Conservation (phyloP, 1,139 yeast species). For the Suhomyces chickasaworum region DNA sequence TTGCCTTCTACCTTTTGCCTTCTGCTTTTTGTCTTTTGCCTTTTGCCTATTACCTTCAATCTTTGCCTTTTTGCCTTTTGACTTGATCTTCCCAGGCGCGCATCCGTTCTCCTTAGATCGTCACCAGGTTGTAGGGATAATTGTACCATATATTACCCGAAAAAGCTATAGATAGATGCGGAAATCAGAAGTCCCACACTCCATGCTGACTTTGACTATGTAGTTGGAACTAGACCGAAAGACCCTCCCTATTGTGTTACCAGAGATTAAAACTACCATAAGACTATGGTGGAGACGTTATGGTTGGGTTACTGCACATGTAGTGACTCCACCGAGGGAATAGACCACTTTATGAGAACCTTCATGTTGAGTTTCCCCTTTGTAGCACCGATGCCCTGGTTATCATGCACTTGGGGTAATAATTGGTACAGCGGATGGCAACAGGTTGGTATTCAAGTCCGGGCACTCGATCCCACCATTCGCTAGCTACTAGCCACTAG, state of each 20-base stretch:
- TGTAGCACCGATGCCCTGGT: neutral
- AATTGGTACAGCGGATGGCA: neutral
- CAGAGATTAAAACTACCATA: neutral
- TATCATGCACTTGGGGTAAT: neutral
- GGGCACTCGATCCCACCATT: neutral
- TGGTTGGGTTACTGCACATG: neutral
- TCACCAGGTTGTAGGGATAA: no score
- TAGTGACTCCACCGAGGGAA: no score
- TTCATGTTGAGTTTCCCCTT: neutral
- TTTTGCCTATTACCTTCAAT: no score
- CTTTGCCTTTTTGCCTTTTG: no score
- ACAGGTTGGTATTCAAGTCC: neutral
- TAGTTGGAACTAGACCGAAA: neutral
- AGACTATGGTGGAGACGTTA: neutral
- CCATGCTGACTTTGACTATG: neutral
- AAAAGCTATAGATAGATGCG: neutral
- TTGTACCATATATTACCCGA: no score
- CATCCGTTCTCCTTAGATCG: no score
- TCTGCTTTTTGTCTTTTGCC: no score
- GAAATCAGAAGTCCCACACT: neutral
- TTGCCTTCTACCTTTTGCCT: no score
- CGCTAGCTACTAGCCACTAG: neutral
- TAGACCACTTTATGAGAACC: no score
- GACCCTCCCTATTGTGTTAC: neutral
- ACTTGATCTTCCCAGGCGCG: no score